phyloP scores from a whole-genome alignment of 202 grass and related monocot genomes.

The Setaria viridis region DNA sequence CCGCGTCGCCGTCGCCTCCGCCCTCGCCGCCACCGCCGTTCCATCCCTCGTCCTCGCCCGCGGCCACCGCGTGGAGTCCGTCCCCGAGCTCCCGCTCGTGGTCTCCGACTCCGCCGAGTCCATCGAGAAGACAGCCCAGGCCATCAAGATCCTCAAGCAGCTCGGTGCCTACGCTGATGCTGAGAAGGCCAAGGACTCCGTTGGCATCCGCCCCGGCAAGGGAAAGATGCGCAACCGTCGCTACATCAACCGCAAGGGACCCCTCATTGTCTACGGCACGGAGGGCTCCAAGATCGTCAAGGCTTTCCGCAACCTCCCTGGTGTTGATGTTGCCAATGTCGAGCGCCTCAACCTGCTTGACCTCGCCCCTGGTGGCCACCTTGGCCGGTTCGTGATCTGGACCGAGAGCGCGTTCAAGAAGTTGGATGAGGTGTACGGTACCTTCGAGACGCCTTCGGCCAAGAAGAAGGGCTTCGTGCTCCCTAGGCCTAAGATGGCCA shows the following conservation, averaged over 20 bases:
- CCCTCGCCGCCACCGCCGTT: slow-evolving; percentile 75
- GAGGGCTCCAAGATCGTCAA: slow-evolving; percentile 83
- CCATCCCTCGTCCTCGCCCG: slow-evolving; percentile 69
- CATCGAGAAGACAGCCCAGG: slow-evolving; percentile 77
- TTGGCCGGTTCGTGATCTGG: slow-evolving; percentile 82
- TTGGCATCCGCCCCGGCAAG: slow-evolving; percentile 66
- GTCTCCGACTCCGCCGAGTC: slow-evolving; percentile 61
- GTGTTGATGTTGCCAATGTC: slow-evolving; percentile 76
- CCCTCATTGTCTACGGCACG: slow-evolving; percentile 71
- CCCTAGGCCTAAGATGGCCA: slow-evolving; percentile 75
- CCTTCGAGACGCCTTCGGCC: slow-evolving; percentile 51
- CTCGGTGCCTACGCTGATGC: slow-evolving; percentile 65
- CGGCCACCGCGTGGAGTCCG: slow-evolving; percentile 65
- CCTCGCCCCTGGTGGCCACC: slow-evolving; percentile 76
- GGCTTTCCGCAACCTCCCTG: slow-evolving; percentile 84
- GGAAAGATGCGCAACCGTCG: slow-evolving; percentile 80
- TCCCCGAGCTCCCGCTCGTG: slow-evolving; percentile 75
- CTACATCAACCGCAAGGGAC: slow-evolving; percentile 81
- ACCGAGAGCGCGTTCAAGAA: slow-evolving; percentile 83
- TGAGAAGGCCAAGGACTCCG: slow-evolving; percentile 77
- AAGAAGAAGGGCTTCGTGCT: slow-evolving; percentile 82
- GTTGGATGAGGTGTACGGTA: slow-evolving; percentile 71
- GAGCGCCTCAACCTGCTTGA: slow-evolving; percentile 83
- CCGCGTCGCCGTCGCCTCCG: slow-evolving; percentile 57
- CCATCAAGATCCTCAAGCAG: slow-evolving; percentile 74